A percentile compares a stretch with the other conserved stretches of the same genome.
Evolutionary conservation across 352 stramenopile genomes (phyloP).

Genomic region (Phytopythium chamaehyphon): DNA sequence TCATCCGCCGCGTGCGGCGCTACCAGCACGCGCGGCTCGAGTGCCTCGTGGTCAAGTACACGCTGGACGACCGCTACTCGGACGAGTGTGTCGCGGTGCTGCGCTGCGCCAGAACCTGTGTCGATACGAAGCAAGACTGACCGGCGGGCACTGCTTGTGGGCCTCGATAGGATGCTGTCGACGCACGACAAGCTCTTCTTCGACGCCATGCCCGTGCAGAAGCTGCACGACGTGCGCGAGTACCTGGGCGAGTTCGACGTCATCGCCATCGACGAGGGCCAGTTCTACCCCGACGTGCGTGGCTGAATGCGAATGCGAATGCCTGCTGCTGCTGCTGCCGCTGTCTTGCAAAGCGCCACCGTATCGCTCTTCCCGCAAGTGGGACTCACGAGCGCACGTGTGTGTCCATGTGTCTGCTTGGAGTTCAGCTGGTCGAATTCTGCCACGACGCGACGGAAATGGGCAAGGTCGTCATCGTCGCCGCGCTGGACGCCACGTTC

Average conservation of each 20-base stretch:
- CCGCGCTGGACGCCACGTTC: slow-evolving; percentile 70
- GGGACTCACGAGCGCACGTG: slow-evolving; percentile 8
- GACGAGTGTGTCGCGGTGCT: slow-evolving; percentile 39
- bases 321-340: neutral
- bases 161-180: slow-evolving; percentile 53
- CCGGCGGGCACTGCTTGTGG: neutral
- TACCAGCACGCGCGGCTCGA: slow-evolving; percentile 77
- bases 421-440: slow-evolving; percentile 61
- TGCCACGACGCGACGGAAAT: slow-evolving; percentile 61
- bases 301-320: neutral
- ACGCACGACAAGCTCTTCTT: slow-evolving; percentile 79
- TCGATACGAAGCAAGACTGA: neutral
- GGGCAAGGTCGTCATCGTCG: slow-evolving; percentile 80
- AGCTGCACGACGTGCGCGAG: slow-evolving; percentile 46
- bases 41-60: slow-evolving; percentile 81
- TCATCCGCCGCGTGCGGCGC: slow-evolving; percentile 76
- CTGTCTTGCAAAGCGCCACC: slow-evolving; percentile 4
- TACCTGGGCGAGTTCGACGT: slow-evolving; percentile 71
- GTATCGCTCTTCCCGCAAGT: slow-evolving; percentile 5
- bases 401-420: slow-evolving; percentile 6
- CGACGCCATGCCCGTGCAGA: slow-evolving; percentile 56
- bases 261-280: slow-evolving; percentile 83
- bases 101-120: neutral
- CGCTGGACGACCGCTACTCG: slow-evolving; percentile 74
- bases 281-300: slow-evolving; percentile 81